These are phyloP conservation scores for Helicostylum pulchrum DNA, from an alignment of 192 early-diverging fungal genomes.

Conservation along the genomic window DNA sequence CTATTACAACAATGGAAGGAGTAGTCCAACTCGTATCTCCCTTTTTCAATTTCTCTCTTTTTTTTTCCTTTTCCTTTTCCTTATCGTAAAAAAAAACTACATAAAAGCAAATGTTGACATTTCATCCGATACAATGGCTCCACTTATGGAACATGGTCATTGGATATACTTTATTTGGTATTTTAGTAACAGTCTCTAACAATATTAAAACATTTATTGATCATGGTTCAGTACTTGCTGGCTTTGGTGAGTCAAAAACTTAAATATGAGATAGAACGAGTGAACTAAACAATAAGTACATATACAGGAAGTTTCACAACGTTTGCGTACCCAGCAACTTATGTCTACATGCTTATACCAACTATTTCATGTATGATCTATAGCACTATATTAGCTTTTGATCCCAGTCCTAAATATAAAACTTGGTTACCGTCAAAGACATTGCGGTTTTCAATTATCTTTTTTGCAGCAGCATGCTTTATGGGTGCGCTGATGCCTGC, in stretches of 20 bases:
- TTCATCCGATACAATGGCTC: constrained; percentile 17
- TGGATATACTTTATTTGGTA: constrained; percentile 1
- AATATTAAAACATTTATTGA: constrained; percentile 13
- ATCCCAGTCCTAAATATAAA: constrained; percentile 9
- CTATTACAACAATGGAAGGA: too few relatives aligned
- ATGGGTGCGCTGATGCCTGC: constrained; percentile 13
- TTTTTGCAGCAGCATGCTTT: constrained; percentile 8
- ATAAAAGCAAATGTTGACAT: not conserved
- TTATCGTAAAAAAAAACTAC: not conserved
- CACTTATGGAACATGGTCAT: constrained; percentile 13
- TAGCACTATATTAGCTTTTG: constrained; percentile 16
- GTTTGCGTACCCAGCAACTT: constrained; percentile 26
- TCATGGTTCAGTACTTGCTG: constrained; percentile 7
- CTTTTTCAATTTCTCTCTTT: not conserved
- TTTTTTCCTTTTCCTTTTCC: not conserved
- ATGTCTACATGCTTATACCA: constrained; percentile 31
- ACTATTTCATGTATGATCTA: constrained; percentile 4
- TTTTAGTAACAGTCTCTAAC: constrained; percentile 2
- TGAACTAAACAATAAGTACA: not conserved
- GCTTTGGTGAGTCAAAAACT: constrained; percentile 24
- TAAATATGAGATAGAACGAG: not conserved
- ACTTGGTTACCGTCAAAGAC: constrained; percentile 21
- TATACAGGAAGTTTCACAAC: constrained; percentile 15
- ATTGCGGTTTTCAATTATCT: not conserved
- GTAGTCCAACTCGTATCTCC: not conserved